Evolutionary conservation across 768 basidiomycete genomes (phyloP).

Genomic region (Kwoniella sp.): DNA sequence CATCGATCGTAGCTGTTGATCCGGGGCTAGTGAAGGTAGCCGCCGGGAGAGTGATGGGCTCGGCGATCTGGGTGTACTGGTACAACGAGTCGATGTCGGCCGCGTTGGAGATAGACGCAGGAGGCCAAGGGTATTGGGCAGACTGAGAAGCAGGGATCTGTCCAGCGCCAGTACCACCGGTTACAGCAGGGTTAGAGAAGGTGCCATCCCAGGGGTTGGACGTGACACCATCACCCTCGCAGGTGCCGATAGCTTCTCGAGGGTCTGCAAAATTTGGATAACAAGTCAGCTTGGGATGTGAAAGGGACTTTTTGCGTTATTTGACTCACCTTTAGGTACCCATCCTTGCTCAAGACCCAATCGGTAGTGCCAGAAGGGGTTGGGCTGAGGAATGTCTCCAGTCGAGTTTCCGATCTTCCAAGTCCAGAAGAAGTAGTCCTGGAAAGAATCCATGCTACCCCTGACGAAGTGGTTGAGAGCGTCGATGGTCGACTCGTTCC

Average conservation of each 20-base stretch:
- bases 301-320: constrained; percentile 41
- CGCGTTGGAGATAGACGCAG: constrained; percentile 61
- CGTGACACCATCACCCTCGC: constrained; percentile 32
- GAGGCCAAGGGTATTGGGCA: constrained; percentile 64
- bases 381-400: constrained; percentile 60
- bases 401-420: constrained; percentile 88
- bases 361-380: constrained; percentile 85
- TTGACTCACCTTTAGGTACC: constrained; percentile 65
- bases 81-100: constrained; percentile 60
- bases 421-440: constrained; percentile 99
- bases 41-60: constrained; percentile 64
- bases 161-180: constrained; percentile 53
- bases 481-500: constrained; percentile 66
- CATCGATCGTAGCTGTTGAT: constrained; percentile 57
- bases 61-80: constrained; percentile 68
- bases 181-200: constrained; percentile 46
- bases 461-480: constrained; percentile 71
- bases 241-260: constrained; percentile 45
- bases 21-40: constrained; percentile 61
- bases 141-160: constrained; percentile 59
- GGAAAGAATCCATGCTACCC: constrained; percentile 87
- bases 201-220: constrained; percentile 40
- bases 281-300: neutral
- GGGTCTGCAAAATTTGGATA: constrained; percentile 36
- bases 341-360: constrained; percentile 87